phyloP scores from a whole-genome alignment of 1,139 yeast species.

The Torulaspora pretoriensis region DNA sequence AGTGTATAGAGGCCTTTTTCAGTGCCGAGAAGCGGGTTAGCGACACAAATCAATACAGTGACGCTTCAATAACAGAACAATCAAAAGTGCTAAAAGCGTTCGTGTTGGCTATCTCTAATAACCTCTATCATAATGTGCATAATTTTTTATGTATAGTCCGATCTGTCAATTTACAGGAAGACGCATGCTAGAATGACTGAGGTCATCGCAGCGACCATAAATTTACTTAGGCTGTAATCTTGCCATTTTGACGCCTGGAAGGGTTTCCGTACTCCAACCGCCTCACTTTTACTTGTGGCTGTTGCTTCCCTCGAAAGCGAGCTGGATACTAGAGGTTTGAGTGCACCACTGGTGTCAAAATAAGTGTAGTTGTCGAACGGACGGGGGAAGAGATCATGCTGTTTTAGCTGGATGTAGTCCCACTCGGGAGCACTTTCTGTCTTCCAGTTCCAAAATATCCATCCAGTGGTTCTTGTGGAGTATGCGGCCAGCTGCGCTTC shows the following conservation, averaged over 20 bases:
- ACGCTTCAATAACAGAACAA: neutral
- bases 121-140: neutral
- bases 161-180: neutral
- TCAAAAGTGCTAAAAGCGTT: neutral
- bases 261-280: neutral
- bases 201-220: neutral
- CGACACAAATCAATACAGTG: conserved; percentile 3
- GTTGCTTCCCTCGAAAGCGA: conserved; percentile 21
- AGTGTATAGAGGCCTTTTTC: neutral
- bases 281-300: conserved; percentile 10
- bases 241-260: neutral
- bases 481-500: conserved; percentile 51
- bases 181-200: neutral
- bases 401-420: conserved; percentile 53
- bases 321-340: conserved; percentile 16
- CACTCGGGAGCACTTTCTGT: conserved; percentile 60
- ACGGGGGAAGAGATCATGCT: conserved; percentile 53
- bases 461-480: conserved; percentile 44
- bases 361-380: conserved; percentile 45
- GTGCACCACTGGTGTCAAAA: conserved; percentile 30
- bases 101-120: neutral
- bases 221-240: conserved; percentile 1
- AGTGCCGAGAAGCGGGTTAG: neutral
- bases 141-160: neutral
- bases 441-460: conserved; percentile 70